These are phyloP conservation scores for Alternaria sp. DNA, from an alignment of 2,329 filamentous ascomycete genomes.

Conservation along the genomic window DNA sequence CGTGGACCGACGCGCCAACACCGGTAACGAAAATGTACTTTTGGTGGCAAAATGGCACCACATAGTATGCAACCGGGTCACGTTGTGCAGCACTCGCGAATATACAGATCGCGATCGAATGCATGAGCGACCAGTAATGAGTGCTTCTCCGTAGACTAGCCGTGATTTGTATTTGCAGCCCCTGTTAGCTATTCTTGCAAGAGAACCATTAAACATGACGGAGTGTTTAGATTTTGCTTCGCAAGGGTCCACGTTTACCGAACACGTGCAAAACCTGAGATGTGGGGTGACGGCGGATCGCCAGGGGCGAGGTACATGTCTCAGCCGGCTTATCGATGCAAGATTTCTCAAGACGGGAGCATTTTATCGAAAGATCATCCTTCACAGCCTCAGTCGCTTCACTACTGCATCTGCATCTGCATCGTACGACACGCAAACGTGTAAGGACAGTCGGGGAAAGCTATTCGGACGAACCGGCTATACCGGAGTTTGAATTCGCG, in stretches of 20 bases:
- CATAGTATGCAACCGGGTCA: background rate
- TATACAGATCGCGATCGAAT: conserved; percentile 13
- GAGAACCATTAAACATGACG: conserved; percentile 16
- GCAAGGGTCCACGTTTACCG: conserved; percentile 8
- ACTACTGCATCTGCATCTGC: background rate
- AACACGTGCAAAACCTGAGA: conserved; percentile 11
- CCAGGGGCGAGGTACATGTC: conserved; percentile 12
- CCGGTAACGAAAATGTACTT: background rate
- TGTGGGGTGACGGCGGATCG: conserved; percentile 19
- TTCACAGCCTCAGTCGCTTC: conserved; percentile 31
- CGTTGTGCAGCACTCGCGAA: conserved; percentile 14
- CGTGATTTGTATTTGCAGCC: conserved; percentile 9
- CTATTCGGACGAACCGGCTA: background rate
- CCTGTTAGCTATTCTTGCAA: conserved; percentile 1
- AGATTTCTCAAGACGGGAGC: conserved; percentile 3
- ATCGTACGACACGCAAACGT: background rate
- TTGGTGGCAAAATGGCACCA: conserved; percentile 13
- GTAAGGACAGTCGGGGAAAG: background rate
- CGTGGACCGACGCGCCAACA: background rate
- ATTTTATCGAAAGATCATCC: conserved; percentile 17
- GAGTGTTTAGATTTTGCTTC: conserved; percentile 19
- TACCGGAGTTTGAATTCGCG: background rate
- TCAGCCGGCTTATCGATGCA: conserved; percentile 7
- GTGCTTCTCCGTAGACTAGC: background rate
- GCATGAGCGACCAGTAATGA: conserved; percentile 1